Percentiles rank a stretch among this genome's conserved stretches.
Evolutionary conservation across 1,284 basidiomycete genomes (phyloP).

Genomic region (Caloboletus firmus): DNA sequence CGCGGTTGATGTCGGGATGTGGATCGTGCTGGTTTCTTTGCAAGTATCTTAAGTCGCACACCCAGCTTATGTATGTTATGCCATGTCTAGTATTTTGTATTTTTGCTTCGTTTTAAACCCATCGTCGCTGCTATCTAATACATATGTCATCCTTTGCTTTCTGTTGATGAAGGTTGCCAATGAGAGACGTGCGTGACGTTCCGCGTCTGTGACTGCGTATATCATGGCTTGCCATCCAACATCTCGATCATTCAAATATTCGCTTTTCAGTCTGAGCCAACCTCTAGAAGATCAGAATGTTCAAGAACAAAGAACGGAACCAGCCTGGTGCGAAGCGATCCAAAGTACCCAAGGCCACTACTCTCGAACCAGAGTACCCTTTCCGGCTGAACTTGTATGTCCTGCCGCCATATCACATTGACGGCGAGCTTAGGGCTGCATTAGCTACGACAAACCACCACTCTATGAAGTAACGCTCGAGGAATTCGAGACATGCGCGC

Average conservation of each 20-base stretch:
- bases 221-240: not conserved
- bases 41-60: slow-evolving; percentile 28
- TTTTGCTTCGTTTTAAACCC: slow-evolving; percentile 11
- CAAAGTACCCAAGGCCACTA: not conserved
- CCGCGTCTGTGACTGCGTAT: slow-evolving; percentile 28
- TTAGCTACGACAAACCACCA: slow-evolving; percentile 86
- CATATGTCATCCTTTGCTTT: not conserved
- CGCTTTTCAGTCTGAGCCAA: not conserved
- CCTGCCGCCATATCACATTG: slow-evolving; percentile 1
- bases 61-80: slow-evolving; percentile 34
- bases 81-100: slow-evolving; percentile 31
- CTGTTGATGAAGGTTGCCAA: not conserved
- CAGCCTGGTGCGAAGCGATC: not conserved
- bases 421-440: slow-evolving; percentile 6
- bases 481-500: slow-evolving; percentile 92
- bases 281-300: slow-evolving; percentile 17
- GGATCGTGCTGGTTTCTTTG: slow-evolving; percentile 5
- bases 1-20: slow-evolving; percentile 15
- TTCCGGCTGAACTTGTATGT: slow-evolving; percentile 81
- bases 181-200: slow-evolving; percentile 26
- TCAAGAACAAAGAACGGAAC: slow-evolving; percentile 13
- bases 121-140: slow-evolving; percentile 22
- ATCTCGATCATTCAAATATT: not conserved
- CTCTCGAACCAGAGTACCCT: slow-evolving; percentile 46
- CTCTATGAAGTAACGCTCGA: slow-evolving; percentile 91